Base-by-base conservation (phyloP, 2,329 filamentous ascomycete species). In the Stemphylium lycopersici region DNA sequence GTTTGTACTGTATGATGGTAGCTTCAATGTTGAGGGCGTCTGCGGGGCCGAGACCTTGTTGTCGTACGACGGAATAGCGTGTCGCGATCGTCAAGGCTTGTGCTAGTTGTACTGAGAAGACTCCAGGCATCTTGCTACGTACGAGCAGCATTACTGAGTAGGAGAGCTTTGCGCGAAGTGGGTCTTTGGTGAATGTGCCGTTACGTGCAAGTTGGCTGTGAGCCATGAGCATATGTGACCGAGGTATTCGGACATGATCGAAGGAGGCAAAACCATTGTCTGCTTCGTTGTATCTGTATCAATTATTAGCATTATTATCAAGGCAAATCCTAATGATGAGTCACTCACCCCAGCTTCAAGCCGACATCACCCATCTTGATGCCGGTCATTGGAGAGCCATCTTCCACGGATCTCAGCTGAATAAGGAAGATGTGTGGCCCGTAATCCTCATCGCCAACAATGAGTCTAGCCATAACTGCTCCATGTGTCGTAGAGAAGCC, bases 251-350 rank as follows among this genome's bases (percentile, higher is more conserved):
- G 51, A 77, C 74, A 18, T 79, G 63, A 43, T 81, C 63, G 67
- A 82, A 82, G 0, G 80, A 73, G 70, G 80, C 78, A 61, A 81
- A 82, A 0, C 78, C 80, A 53, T 81, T 81, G 50, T 80, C 78
- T 74, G 80, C 79, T 1, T 74, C 72, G 31, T 78, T 76, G 52
- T 82, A 82, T 7, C 79, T 61, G 15, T 4, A 2, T 15, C 16
- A 3, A 2, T 10, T 20, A 45, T 52, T 29, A 54, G 55, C 15
- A 4, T n/a, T 76, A 56, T 79, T 5, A 20, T 7, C 3, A 8
- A 11, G 11, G 13, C 12, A 3, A 26, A 18, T 29, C 26, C 3
- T 3, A 29, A 4, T 0, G 3, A 26, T 3, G 4, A 12, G n/a
- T 49, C 6, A 41, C 50, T 43, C 34, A 51, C 45, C 51, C 55